Conservation (phyloP, 1,139 yeast genomes). For the Debaryomyces coudertii region DNA sequence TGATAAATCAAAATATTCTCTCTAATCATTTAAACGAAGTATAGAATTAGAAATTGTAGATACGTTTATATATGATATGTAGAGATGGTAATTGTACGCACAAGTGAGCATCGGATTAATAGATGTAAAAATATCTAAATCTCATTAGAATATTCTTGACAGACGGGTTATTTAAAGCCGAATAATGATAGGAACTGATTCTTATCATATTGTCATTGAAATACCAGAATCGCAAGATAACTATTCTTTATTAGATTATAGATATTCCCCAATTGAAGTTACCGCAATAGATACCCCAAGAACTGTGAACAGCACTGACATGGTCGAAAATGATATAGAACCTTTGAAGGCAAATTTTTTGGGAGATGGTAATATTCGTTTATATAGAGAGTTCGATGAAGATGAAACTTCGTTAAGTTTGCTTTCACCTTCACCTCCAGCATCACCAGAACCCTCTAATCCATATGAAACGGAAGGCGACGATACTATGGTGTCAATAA, state of each 20-base stretch:
- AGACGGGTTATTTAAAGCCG: not conserved
- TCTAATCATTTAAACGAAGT: conserved; percentile 13
- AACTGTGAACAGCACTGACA: conserved; percentile 10
- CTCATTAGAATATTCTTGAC: not conserved
- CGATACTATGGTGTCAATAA: conserved; percentile 70
- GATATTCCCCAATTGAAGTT: conserved; percentile 35
- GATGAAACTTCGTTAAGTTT: conserved; percentile 18
- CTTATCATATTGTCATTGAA: conserved; percentile 44
- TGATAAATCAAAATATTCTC: conserved; percentile 51
- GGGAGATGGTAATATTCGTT: conserved; percentile 73
- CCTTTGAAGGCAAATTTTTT: conserved; percentile 61
- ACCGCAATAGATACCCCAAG: conserved; percentile 30
- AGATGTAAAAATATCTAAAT: not conserved
- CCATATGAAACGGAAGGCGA: conserved; percentile 40
- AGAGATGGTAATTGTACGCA: conserved; percentile 6
- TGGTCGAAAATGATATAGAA: conserved; percentile 32
- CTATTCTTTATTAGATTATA: conserved; percentile 29
- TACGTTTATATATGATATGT: not conserved
- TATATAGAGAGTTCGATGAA: conserved; percentile 57
- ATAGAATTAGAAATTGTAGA: conserved; percentile 1
- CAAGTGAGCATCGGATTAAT: conserved; percentile 1
- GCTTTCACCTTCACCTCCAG: not conserved
- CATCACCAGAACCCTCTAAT: not conserved
- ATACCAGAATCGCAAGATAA: conserved; percentile 16
- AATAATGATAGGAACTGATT: conserved; percentile 48